These are phyloP conservation scores for Solanum tarijense DNA, from an alignment of 257 asterid species.

Conservation along the genomic window DNA sequence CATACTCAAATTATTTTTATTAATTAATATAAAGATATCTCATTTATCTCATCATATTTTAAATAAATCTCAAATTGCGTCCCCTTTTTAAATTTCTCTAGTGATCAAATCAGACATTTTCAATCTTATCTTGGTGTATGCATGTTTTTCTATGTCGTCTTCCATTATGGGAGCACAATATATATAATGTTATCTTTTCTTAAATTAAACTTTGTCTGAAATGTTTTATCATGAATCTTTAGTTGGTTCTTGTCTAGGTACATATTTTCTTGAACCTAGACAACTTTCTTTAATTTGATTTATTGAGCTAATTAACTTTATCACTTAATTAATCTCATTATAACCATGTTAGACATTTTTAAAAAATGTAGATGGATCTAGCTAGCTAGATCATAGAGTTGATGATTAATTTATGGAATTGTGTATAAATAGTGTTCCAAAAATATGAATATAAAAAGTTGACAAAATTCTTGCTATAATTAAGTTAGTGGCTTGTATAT, in stretches of 20 bases:
- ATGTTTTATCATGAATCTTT: slow-evolving; percentile 10
- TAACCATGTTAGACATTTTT: background rate
- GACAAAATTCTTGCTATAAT: background rate
- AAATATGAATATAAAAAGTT: background rate
- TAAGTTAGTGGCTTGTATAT: background rate
- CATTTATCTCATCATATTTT: background rate
- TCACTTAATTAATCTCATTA: background rate
- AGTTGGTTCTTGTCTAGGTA: slow-evolving; percentile 19
- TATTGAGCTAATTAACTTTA: background rate
- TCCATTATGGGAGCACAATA: background rate
- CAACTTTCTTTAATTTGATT: background rate
- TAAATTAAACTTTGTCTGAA: background rate
- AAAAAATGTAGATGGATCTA: background rate
- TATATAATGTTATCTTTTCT: background rate
- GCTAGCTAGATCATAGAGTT: background rate
- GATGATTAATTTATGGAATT: background rate
- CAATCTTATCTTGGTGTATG: background rate
- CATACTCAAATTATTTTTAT: background rate
- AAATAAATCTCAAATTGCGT: background rate
- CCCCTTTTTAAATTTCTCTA: background rate
- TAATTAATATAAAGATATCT: background rate
- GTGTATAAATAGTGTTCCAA: background rate
- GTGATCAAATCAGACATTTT: background rate
- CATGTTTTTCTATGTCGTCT: background rate
- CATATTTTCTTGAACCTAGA: slow-evolving; percentile 9